Base-by-base conservation (phyloP, 495 filamentous ascomycete species). In the Penicillium odoratum region DNA sequence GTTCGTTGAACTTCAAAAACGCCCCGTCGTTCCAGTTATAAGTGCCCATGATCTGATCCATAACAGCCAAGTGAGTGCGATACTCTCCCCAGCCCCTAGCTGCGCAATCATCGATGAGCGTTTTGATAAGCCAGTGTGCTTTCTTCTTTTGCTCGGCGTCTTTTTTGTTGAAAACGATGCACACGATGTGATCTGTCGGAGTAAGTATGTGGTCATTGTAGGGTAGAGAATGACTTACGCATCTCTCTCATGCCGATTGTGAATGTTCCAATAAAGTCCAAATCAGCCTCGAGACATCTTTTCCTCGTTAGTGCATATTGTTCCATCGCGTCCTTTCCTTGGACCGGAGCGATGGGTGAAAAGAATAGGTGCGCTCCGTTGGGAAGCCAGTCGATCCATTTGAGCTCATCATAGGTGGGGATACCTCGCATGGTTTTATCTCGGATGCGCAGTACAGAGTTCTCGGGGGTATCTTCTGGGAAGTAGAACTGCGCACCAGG, bases 321-420 rank as follows among this genome's bases (percentile, higher is more conserved):
- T 6, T 66, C 53, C 15, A 69, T 68, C 7, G 79, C 83, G 50
- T 83, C 82, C 2, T 68, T 66, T 8, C 77, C 81, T n/a, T 74
- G 62, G 31, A 80, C 78, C n/a, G 76, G 75, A 8, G 73, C 67
- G 49, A 86, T 81, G 18, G 83, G 83, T n/a, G 72, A 75, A 67
- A 84, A 86, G 63, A 78, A 80, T 2, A 85, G 57, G 62, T 85
- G 81, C 1, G 71, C 74, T 11, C 80, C 81, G 60, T 84, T 85
- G 18, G 80, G 80, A 4, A 77, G 53, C 81, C 81, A 84, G 61
- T 82, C 77, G 5, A 83, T 64, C 82, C 82, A 84, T n/a, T 75
- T 65, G 5, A 84, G 66, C 59, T 84, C 83, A 15, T 74, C 70
- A 49, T 79, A 66, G 0, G 75, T 71, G 0, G 81, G 81, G 5